Conservation (phyloP, 495 filamentous ascomycete genomes). For the Aspergillus avenaceus region DNA sequence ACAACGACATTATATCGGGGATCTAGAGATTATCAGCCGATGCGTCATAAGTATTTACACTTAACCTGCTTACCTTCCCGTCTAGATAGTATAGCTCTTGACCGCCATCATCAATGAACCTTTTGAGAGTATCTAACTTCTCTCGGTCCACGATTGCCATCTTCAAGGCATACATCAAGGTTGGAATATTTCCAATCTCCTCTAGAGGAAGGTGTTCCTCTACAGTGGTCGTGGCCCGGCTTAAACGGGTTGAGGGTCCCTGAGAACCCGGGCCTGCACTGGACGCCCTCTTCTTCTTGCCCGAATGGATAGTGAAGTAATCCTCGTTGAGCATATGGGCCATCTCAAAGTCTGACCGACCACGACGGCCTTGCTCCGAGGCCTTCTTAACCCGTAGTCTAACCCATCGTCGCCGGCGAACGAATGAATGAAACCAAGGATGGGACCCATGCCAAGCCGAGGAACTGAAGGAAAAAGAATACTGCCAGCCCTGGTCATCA, state of each 20-base stretch:
- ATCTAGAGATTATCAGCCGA: conserved; percentile 40
- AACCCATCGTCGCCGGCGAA: conserved; percentile 83
- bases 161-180: conserved; percentile 61
- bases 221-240: conserved; percentile 20
- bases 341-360: conserved; percentile 31
- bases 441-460: conserved; percentile 90
- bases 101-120: conserved; percentile 72
- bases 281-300: conserved; percentile 34
- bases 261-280: conserved; percentile 26
- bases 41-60: background rate
- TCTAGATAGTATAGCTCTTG: conserved; percentile 77
- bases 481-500: conserved; percentile 94
- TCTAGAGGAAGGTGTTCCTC: conserved; percentile 38
- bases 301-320: conserved; percentile 78
- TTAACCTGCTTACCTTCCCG: conserved; percentile 44
- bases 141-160: conserved; percentile 78
- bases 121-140: conserved; percentile 75
- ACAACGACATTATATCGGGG: conserved; percentile 76
- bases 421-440: conserved; percentile 90
- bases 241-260: conserved; percentile 31
- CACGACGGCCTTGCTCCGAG: conserved; percentile 17
- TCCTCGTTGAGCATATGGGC: conserved; percentile 70
- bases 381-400: conserved; percentile 66
- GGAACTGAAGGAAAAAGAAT: conserved; percentile 78
- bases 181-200: conserved; percentile 62